These are phyloP conservation scores for Nicotiana noctiflora DNA, from an alignment of 257 asterid species.

Conservation along the genomic window DNA sequence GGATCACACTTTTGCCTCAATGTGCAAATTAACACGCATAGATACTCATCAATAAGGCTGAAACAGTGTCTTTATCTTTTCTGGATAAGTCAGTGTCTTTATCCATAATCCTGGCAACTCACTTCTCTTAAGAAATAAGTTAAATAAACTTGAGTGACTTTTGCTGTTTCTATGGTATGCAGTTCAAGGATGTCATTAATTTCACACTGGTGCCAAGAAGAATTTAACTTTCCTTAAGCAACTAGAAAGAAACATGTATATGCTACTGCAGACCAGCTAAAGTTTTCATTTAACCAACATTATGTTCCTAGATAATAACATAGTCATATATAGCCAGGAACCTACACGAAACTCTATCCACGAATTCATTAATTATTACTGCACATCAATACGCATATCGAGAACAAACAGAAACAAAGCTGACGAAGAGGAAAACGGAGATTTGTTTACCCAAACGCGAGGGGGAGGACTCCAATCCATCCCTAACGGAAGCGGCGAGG, in stretches of 20 bases:
- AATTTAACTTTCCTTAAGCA: background rate
- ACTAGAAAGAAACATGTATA: background rate
- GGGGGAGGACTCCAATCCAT: conserved; percentile 91
- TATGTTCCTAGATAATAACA: background rate
- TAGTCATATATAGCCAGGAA: background rate
- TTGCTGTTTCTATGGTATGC: background rate
- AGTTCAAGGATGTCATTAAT: background rate
- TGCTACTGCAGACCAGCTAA: background rate
- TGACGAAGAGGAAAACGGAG: background rate
- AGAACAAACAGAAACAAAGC: background rate
- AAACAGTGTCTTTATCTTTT: background rate
- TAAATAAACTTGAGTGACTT: background rate
- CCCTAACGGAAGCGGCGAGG: conserved; percentile 79
- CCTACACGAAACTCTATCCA: background rate
- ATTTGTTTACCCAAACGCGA: conserved; percentile 41
- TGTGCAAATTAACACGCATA: background rate
- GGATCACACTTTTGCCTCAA: background rate
- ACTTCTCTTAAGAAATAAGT: background rate
- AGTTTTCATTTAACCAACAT: background rate
- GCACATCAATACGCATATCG: background rate
- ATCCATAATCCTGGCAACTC: background rate
- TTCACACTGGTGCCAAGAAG: background rate
- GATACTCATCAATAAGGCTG: background rate
- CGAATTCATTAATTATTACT: background rate
- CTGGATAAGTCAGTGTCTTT: background rate